Conservation (phyloP, 2,329 filamentous ascomycete genomes). For the Aspergillus sp. region DNA sequence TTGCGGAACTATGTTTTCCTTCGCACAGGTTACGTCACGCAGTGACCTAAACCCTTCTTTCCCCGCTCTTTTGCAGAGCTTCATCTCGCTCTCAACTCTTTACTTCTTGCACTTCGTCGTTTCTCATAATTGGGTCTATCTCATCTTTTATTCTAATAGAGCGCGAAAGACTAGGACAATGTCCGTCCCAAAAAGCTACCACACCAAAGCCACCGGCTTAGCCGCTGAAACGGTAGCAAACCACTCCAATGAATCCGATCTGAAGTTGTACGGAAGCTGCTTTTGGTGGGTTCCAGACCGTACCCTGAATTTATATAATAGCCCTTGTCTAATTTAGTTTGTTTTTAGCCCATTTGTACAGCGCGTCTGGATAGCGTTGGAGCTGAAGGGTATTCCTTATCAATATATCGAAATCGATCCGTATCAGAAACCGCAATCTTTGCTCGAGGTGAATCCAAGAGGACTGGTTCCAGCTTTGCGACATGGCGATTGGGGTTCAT, state of each 20-base stretch:
- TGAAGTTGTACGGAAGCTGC: slow-evolving; percentile 79
- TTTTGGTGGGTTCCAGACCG: slow-evolving; percentile 64
- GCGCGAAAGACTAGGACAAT: slow-evolving; percentile 35
- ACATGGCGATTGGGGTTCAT: slow-evolving; percentile 77
- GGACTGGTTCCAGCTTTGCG: slow-evolving; percentile 74
- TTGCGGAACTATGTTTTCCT: neutral
- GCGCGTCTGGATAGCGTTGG: slow-evolving; percentile 84
- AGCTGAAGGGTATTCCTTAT: slow-evolving; percentile 74
- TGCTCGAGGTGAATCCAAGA: slow-evolving; percentile 73
- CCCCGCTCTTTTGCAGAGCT: slow-evolving; percentile 7
- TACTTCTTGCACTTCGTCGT: neutral
- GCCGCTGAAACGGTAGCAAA: slow-evolving; percentile 68
- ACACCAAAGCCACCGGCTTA: slow-evolving; percentile 69
- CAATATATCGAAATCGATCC: slow-evolving; percentile 86
- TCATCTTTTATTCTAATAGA: slow-evolving; percentile 15
- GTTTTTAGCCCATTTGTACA: slow-evolving; percentile 74
- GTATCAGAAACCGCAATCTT: slow-evolving; percentile 67
- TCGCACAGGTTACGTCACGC: neutral
- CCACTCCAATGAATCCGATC: slow-evolving; percentile 66
- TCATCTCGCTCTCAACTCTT: neutral
- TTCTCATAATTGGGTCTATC: slow-evolving; percentile 1
- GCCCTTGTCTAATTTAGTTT: slow-evolving; percentile 15
- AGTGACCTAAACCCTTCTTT: neutral
- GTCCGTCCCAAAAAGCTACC: slow-evolving; percentile 65
- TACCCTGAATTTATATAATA: neutral